These are phyloP conservation scores for Chalciporus sp. DNA, from an alignment of 1,284 basidiomycete species.

Conservation along the genomic window DNA sequence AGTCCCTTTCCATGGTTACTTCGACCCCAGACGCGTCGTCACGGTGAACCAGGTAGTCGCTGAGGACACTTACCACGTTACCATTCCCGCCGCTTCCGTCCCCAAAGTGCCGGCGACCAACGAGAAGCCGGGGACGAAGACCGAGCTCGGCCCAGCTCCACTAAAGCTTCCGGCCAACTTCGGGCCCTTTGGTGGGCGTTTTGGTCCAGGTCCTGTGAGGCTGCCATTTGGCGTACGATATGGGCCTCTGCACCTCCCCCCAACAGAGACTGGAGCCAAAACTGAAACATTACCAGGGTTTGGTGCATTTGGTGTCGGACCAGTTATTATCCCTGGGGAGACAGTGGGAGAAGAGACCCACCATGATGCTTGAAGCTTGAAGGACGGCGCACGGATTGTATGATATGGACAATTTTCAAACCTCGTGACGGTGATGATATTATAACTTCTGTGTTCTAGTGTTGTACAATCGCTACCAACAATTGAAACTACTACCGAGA, in stretches of 20 bases:
- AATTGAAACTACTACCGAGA: no score
- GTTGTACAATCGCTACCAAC: constrained; percentile 5
- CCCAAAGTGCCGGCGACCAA: constrained; percentile 9
- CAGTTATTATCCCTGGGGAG: constrained; percentile 30
- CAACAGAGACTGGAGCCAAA: constrained; percentile 19
- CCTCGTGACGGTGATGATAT: background rate
- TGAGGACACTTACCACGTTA: constrained; percentile 25
- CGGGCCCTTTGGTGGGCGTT: constrained; percentile 20
- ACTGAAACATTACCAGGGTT: constrained; percentile 23
- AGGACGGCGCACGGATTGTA: background rate
- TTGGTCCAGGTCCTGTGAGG: constrained; percentile 27
- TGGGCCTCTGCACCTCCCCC: constrained; percentile 21
- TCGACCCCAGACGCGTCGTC: constrained; percentile 22
- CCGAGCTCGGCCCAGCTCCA: constrained; percentile 24
- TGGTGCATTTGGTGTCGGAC: constrained; percentile 28
- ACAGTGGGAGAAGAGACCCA: constrained; percentile 22
- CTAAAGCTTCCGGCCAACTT: constrained; percentile 13
- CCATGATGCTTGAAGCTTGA: background rate
- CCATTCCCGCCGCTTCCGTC: constrained; percentile 26
- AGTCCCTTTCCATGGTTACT: constrained; percentile 9
- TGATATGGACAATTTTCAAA: no score
- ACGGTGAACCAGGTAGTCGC: constrained; percentile 32
- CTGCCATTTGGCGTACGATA: constrained; percentile 9
- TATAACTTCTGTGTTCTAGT: constrained; percentile 8
- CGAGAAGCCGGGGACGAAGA: constrained; percentile 14